Evolutionary conservation across 2,329 filamentous ascomycete genomes (phyloP), one percentile per base, ranked within the genome.

Genomic region (Claviceps sp.): DNA sequence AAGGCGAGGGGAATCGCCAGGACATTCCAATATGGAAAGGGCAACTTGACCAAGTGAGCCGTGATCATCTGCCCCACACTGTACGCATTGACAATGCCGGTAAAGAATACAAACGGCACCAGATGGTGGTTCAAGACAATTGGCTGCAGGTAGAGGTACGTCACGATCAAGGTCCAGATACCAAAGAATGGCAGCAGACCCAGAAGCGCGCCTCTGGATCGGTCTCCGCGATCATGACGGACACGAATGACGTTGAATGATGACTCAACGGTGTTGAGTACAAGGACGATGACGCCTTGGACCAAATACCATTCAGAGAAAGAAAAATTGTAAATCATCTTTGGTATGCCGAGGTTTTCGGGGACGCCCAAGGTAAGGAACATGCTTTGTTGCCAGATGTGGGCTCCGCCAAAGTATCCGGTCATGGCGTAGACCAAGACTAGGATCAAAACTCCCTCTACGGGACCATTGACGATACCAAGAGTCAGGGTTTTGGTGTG

Each of bases 401-500:
- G 89, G 44, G 84, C 91, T 51, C 90, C 89, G 53, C 93, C 93
- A 61, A 89, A 79, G 65, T 82, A 81, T 48, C 86, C 91, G 4
- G 93, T 97, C 56, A 94, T 72, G 38, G 81, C 79, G 67, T 93
- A 97, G 54, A 98, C 82, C 52, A 78, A 65, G 61, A 88, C 84
- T 20, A 98, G 77, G 42, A 88, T 89, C 47, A 97, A 71, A 52
- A 98, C 85, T 49, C 93, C 93, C 70, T 98, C 93, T 40, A 98
- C 93, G 4, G 93, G 93, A 0, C 93, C 93, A 57, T 91, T 96
- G 58, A 98, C 77, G 56, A 97, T 73, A 54, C 93, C 93, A 5
- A 98, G 79, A 1, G 89, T 96, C 47, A 98, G 79, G 3, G 90
- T 93, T 68, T 96, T 90, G 49, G 93, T 98, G 71, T 97, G 91